phyloP scores from a whole-genome alignment of 495 filamentous ascomycete species.

The Parmelia sp. region DNA sequence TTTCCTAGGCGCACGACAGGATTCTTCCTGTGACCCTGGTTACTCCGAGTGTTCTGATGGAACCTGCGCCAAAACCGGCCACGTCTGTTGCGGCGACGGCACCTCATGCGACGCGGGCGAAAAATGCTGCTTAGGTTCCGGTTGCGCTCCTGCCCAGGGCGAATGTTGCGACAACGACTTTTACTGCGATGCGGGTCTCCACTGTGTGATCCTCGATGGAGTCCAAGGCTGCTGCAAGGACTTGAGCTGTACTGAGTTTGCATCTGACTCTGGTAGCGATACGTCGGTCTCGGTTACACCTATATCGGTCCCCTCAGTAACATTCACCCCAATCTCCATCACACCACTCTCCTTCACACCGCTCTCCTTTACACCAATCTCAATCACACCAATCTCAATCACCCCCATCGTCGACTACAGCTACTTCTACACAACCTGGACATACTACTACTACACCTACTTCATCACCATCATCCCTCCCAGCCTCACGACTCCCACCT shows the following conservation, averaged over 20 bases:
- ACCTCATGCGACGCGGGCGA: conserved; percentile 23
- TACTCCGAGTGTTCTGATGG: conserved; percentile 28
- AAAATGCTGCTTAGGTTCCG: conserved; percentile 25
- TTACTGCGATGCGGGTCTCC: conserved; percentile 28
- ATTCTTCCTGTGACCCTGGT: conserved; percentile 24
- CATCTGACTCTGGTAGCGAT: not conserved
- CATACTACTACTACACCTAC: conserved; percentile 27
- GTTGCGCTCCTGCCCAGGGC: conserved; percentile 25
- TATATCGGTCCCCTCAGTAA: conserved; percentile 1
- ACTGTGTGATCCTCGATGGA: conserved; percentile 23
- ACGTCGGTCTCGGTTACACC: not conserved
- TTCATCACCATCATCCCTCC: conserved; percentile 20
- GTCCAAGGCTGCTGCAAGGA: conserved; percentile 15
- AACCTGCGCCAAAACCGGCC: conserved; percentile 7
- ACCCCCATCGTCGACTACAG: conserved; percentile 34
- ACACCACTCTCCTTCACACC: not conserved
- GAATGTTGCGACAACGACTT: conserved; percentile 29
- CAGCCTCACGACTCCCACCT: conserved; percentile 14
- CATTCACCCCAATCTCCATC: not conserved
- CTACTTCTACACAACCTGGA: conserved; percentile 20
- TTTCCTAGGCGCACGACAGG: conserved; percentile 20
- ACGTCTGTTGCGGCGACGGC: conserved; percentile 10
- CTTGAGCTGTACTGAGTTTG: conserved; percentile 1
- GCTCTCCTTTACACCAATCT: conserved; percentile 16
- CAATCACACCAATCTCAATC: conserved; percentile 47